Percentiles rank a stretch among this genome's conserved stretches.
Conservation (phyloP, 148 eudicot genomes). For the Vaccinium myrtillus region DNA sequence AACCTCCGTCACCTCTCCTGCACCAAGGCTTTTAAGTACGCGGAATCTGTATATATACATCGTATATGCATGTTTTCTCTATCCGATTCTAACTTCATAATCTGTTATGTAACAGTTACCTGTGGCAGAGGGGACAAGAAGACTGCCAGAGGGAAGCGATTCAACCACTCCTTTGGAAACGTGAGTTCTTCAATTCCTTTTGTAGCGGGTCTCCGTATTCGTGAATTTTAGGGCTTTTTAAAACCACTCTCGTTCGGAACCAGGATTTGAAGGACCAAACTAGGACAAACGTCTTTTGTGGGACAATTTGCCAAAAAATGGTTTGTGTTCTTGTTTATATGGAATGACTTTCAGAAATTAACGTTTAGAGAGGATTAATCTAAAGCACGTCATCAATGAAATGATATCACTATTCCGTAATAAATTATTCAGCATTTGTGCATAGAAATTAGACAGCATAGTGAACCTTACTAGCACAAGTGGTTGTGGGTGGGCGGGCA, state of each 20-base stretch:
- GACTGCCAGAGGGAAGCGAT: conserved; percentile 71
- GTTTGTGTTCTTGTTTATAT: neutral
- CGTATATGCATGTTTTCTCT: neutral
- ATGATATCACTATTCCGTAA: neutral
- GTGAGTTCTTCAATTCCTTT: conserved; percentile 32
- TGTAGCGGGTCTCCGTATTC: neutral
- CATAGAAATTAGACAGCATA: too few relatives aligned
- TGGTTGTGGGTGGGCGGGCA: too few relatives aligned
- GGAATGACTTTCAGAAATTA: too few relatives aligned
- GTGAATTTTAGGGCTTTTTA: neutral
- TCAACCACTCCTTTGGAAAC: conserved; percentile 63
- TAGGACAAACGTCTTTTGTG: neutral
- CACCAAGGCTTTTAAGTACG: conserved; percentile 45
- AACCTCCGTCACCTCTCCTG: conserved; percentile 25
- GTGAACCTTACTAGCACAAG: too few relatives aligned
- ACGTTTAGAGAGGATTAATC: neutral
- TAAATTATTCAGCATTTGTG: neutral
- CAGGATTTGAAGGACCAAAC: neutral
- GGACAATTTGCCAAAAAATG: neutral
- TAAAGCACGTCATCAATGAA: neutral
- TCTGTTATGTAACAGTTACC: conserved; percentile 36
- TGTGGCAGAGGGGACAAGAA: conserved; percentile 73
- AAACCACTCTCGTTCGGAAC: neutral
- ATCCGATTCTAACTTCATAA: neutral
- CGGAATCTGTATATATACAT: neutral